Percentiles rank a stretch among this genome's conserved stretches.
Conservation (phyloP, 1,139 yeast genomes). For the Geotrichum cucujoidarum region DNA sequence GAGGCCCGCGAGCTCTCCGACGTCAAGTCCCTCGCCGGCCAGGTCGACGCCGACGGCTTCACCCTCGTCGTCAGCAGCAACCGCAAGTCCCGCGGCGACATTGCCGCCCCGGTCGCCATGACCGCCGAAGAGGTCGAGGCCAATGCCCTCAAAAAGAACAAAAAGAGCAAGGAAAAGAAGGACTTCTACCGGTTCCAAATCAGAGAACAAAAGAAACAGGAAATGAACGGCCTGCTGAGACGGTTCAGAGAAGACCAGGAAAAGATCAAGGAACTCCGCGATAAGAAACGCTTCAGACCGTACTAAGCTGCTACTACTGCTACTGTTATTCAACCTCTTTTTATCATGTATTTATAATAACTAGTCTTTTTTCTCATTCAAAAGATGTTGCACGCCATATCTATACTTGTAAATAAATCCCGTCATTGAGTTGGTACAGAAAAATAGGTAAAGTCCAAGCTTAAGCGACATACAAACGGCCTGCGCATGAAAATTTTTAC, state of each 20-base stretch:
- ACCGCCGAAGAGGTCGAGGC: conserved; percentile 38
- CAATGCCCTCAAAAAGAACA: conserved; percentile 45
- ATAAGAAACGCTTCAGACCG: conserved; percentile 79
- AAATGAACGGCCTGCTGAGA: conserved; percentile 77
- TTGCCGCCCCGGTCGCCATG: conserved; percentile 32
- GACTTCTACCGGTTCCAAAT: conserved; percentile 96
- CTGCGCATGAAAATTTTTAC: too few species aligned
- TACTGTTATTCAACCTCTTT: not conserved
- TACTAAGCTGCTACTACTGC: conserved; percentile 40
- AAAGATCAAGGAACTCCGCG: conserved; percentile 69
- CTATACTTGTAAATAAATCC: too few species aligned
- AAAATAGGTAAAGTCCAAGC: too few species aligned
- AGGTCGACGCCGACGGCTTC: conserved; percentile 86
- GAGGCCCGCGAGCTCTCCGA: conserved; percentile 64
- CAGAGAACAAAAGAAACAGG: conserved; percentile 86
- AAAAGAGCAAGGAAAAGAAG: conserved; percentile 72
- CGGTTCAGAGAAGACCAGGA: conserved; percentile 91
- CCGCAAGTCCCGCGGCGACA: conserved; percentile 49
- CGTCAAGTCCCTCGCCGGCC: conserved; percentile 42
- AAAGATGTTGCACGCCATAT: too few species aligned
- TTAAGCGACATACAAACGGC: too few species aligned
- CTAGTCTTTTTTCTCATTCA: too few species aligned
- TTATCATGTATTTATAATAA: too few species aligned
- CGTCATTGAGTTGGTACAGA: too few species aligned
- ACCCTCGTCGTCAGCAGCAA: conserved; percentile 84